A percentile compares a stretch with the other conserved stretches of the same genome.
Conservation (phyloP, 129 eudicot species). For the Ambrosia artemisiifolia region DNA sequence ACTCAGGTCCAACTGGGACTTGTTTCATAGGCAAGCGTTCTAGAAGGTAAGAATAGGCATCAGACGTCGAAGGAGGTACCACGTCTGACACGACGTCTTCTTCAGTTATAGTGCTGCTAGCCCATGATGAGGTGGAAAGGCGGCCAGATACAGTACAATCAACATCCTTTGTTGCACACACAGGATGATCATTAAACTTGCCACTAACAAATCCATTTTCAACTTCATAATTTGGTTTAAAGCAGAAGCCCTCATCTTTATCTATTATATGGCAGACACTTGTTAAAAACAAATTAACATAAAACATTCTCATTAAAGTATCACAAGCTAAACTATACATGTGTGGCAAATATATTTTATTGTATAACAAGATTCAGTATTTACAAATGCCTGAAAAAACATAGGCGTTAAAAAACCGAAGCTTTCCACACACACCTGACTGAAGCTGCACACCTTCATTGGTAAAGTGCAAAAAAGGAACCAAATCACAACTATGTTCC, state of each 20-base stretch:
- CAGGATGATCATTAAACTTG: conserved; percentile 18
- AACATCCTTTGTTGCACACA: conserved; percentile 19
- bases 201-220: conserved; percentile 31
- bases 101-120: conserved; percentile 45
- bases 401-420: neutral
- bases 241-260: conserved; percentile 32
- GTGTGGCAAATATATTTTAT: neutral
- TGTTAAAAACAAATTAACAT: conserved; percentile 24
- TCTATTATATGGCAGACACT: conserved; percentile 32
- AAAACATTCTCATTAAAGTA: neutral
- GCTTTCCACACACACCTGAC: conserved; percentile 49
- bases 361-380: neutral
- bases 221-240: conserved; percentile 19
- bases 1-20: conserved; percentile 52
- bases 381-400: conserved; percentile 10
- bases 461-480: conserved; percentile 37
- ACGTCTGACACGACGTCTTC: conserved; percentile 34
- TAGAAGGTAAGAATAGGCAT: conserved; percentile 38
- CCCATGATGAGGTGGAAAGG: conserved; percentile 48
- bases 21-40: conserved; percentile 46
- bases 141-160: conserved; percentile 31
- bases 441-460: conserved; percentile 10
- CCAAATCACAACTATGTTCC: conserved; percentile 26
- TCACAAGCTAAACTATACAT: neutral
- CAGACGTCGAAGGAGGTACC: conserved; percentile 14